Evolutionary conservation across 2,329 filamentous ascomycete species (phyloP), one percentile per base, ranked within the genome.

Genomic region (Fusarium sp.): DNA sequence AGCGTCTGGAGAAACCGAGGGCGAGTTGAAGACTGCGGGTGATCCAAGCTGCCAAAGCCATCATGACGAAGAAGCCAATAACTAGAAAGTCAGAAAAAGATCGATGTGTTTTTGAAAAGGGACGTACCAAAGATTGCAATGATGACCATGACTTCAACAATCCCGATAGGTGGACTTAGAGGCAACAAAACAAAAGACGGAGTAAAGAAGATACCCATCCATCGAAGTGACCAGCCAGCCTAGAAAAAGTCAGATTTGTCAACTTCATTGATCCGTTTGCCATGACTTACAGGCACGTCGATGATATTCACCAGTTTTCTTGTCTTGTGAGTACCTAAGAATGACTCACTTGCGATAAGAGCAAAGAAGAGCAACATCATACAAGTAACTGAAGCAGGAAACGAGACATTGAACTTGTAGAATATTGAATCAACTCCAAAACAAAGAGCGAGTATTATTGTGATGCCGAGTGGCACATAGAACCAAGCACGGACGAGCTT

Each of bases 161-260:
- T 83, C 23, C 86, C 83, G 20, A 90, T 87, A 0, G 83, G 70
- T 3, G 87, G 84, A 70, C 87, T 89, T 4, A 90, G 80, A 10
- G 88, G 88, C 1, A 90, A 80, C 32, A 89, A 81, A 11, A 90
- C 83, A 78, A 90, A 90, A 1, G 87, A 85, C 12, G 87, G 88
- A 5, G 85, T 88, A 71, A 90, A 90, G 70, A 88, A 85, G 54
- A 89, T 79, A 61, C 85, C 88, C 72, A 90, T 89, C 82, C 87
- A 90, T 45, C 85, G 83, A 30, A 90, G 80, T 9, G 86, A 84
- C 84, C 87, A 90, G 11, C 85, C 85, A 48, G 86, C 86, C 86
- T 89, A 70, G 23, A 57, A 11, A 23, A n/a, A 3, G 26, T 74
- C 13, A 67, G 65, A 52, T 6, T 41, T 14, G 14, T 20, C 17